These are phyloP conservation scores for Petunia secreta DNA, from an alignment of 257 asterid genomes.

Conservation along the genomic window DNA sequence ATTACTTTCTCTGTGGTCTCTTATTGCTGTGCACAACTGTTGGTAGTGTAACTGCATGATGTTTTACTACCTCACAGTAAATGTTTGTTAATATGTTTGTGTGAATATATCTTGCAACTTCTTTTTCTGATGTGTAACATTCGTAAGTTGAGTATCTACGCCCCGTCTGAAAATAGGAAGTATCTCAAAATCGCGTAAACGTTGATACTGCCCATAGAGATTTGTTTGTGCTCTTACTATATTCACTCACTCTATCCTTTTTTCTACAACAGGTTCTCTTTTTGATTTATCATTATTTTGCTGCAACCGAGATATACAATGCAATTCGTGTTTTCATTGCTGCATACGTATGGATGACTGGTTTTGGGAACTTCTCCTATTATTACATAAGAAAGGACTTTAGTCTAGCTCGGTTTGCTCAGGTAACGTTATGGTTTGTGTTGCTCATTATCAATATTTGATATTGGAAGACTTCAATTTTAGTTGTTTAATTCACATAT, in stretches of 20 bases:
- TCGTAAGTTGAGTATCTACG: neutral
- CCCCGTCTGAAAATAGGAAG: neutral
- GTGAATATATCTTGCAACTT: constrained; percentile 20
- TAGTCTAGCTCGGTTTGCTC: constrained; percentile 92
- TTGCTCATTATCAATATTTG: constrained; percentile 26
- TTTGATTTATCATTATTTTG: constrained; percentile 96
- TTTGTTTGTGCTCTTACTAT: neutral
- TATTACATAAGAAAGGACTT: constrained; percentile 92
- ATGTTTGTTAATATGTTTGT: neutral
- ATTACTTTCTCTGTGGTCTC: neutral
- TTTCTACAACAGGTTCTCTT: constrained; percentile 67
- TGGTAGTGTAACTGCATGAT: neutral
- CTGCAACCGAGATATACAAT: constrained; percentile 93
- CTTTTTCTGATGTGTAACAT: constrained; percentile 13
- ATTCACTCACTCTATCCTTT: constrained; percentile 16
- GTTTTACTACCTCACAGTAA: constrained; percentile 14
- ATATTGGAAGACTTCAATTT: constrained; percentile 11
- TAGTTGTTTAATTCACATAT: neutral
- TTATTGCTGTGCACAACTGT: neutral
- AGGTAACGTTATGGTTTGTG: constrained; percentile 51
- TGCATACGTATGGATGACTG: constrained; percentile 99
- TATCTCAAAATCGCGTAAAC: constrained; percentile 15
- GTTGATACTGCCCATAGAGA: neutral
- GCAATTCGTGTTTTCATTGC: constrained; percentile 96
- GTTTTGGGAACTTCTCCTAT: constrained; percentile 97